Base-by-base conservation (phyloP, 164 flowering plant genomes). In the Aristolochia californica region DNA sequence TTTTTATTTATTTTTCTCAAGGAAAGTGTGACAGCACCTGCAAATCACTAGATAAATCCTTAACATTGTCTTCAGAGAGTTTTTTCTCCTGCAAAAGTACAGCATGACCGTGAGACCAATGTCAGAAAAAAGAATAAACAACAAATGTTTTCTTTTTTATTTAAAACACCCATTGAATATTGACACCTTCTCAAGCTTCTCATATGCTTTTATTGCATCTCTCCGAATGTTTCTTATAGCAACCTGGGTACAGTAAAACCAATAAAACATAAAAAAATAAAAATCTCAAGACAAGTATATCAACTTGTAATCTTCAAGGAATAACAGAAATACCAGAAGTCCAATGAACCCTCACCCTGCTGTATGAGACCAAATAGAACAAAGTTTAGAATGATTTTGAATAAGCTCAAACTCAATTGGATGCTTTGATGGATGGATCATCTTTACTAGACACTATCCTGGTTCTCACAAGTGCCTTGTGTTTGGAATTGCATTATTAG, bases 141-240 rank as follows among this genome's bases (percentile, higher is more conserved):
- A n/a, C n/a, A n/a, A n/a, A 22, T 22, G 17, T 51, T 60, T 51
- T 11, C 15, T 13, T 34, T 27, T 9, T 61, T 27, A 23, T 17
- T 48, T 23, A 21, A 13, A 13, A 24, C 13, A 22, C 50, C 5
- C 55, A 22, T 21, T 44, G n/a, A 54, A 54, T 17, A 61, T 34
- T 51, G 58, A 67, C 56, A 84, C 98, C 98, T 91, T 88, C 76
- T 91, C 85, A 55, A 91, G 94, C 68, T 87, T 91, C 48, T 88
- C 95, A 66, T 82, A 87, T n/a, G 97, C 80, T 74, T 82, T 91
- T 61, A 88, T 56, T 34, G 84, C 95, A 77, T 91, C 98, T 75
- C 97, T 83, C 76, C 97, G 77, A 65, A 91, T 88, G 62, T 88
- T 91, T 75, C 98, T 77, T 64, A 91, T 25, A 27, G 98, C 98